These are phyloP conservation scores for Geotrichum macrosporum DNA, from an alignment of 1,139 yeast genomes.

Conservation along the genomic window DNA sequence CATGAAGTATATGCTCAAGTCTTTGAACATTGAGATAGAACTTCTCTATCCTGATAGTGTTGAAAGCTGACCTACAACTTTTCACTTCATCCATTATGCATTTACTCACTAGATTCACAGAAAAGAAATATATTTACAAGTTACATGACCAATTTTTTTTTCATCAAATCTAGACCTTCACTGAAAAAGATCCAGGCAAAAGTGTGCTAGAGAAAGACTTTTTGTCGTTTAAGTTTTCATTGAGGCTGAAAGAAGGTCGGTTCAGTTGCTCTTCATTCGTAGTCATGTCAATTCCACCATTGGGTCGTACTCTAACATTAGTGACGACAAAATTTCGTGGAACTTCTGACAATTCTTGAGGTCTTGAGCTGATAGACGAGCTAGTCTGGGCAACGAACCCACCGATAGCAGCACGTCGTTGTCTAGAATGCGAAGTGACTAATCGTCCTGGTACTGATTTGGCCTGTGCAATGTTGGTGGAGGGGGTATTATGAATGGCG, in stretches of 20 bases:
- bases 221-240: conserved; percentile 5
- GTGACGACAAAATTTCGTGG: conserved; percentile 13
- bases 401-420: conserved; percentile 17
- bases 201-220: conserved; percentile 1
- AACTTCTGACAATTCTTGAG: conserved; percentile 8
- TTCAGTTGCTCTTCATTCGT: conserved; percentile 7
- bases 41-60: conserved; percentile 38
- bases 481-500: conserved; percentile 13
- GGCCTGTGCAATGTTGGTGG: not conserved
- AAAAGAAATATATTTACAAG: conserved; percentile 10
- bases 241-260: conserved; percentile 3
- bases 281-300: conserved; percentile 14
- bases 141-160: conserved; percentile 4
- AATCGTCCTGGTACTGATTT: conserved; percentile 3
- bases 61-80: not conserved
- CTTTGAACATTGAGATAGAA: conserved; percentile 42
- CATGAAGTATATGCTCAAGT: conserved; percentile 43
- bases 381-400: conserved; percentile 17
- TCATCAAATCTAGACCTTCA: too few relatives aligned
- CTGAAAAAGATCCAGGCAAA: not conserved
- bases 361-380: not conserved
- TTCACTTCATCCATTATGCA: conserved; percentile 1
- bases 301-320: conserved; percentile 7
- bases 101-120: conserved; percentile 1
- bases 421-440: conserved; percentile 5